Conservation (phyloP, 2,329 filamentous ascomycete species). For the Clarireedia sp. region DNA sequence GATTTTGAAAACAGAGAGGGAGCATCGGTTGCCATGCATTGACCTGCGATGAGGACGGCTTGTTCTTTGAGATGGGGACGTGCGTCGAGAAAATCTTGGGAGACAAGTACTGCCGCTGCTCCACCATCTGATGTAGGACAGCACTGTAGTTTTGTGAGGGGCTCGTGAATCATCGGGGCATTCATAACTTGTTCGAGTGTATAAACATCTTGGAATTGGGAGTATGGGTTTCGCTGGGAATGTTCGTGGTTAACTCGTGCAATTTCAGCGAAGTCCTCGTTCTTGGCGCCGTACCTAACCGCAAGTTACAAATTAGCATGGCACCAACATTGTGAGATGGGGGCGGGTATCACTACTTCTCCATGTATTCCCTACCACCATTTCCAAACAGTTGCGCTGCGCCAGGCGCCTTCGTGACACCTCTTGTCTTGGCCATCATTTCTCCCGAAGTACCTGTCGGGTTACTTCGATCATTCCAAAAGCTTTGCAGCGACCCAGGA, state of each 20-base stretch:
- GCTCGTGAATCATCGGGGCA: constrained; percentile 70
- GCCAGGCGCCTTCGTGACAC: constrained; percentile 72
- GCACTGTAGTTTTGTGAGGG: constrained; percentile 96
- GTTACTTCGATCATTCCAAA: constrained; percentile 79
- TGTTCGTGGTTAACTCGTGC: constrained; percentile 88
- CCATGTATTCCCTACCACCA: constrained; percentile 87
- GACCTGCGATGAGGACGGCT: constrained; percentile 83
- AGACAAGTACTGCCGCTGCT: constrained; percentile 82
- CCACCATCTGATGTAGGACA: constrained; percentile 92
- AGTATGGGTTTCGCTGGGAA: constrained; percentile 88
- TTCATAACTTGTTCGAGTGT: constrained; percentile 73
- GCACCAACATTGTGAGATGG: not conserved
- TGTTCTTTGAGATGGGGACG: constrained; percentile 73
- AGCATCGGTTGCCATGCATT: constrained; percentile 78
- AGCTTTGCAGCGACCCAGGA: constrained; percentile 72
- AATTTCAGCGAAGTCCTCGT: constrained; percentile 90
- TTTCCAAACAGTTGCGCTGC: constrained; percentile 95
- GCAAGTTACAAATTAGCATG: not conserved
- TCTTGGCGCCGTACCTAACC: constrained; percentile 52
- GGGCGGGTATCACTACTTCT: constrained; percentile 52
- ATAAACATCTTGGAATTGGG: constrained; percentile 94
- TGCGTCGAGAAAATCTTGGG: constrained; percentile 77
- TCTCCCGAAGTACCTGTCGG: constrained; percentile 63
- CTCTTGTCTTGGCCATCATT: constrained; percentile 80
- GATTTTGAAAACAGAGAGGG: constrained; percentile 70